Evolutionary conservation across 73 alveolate genomes (phyloP).

Genomic region (Urostyla sp.): DNA sequence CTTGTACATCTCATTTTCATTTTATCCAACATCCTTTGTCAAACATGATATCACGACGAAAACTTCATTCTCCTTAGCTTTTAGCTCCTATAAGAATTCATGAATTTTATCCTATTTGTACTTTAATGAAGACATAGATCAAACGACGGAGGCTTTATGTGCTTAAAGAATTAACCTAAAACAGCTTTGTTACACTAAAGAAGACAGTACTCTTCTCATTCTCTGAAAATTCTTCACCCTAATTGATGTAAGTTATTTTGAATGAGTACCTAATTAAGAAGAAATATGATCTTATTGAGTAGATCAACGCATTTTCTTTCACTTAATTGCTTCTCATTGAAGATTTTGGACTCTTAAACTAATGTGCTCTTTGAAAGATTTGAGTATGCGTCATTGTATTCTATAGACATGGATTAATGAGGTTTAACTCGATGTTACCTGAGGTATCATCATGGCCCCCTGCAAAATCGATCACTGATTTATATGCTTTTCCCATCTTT

Average conservation of each 20-base stretch:
- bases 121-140: constrained; percentile 66
- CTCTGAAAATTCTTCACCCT: constrained; percentile 83
- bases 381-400: constrained; percentile 65
- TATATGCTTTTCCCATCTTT: too few relatives aligned
- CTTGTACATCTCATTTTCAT: constrained; percentile 80
- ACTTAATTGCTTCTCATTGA: constrained; percentile 80
- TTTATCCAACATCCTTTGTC: constrained; percentile 80
- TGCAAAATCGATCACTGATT: too few relatives aligned
- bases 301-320: constrained; percentile 79
- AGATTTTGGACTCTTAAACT: constrained; percentile 70
- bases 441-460: too few relatives aligned
- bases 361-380: constrained; percentile 56
- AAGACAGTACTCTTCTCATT: constrained; percentile 78
- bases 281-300: constrained; percentile 73
- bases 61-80: constrained; percentile 85
- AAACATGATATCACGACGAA: constrained; percentile 87
- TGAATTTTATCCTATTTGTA: constrained; percentile 2
- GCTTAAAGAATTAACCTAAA: constrained; percentile 74
- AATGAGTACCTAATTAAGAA: constrained; percentile 63
- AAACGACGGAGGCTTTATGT: constrained; percentile 70
- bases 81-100: constrained; percentile 78
- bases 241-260: not conserved
- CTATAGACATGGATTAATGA: too few relatives aligned
- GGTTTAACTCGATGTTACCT: too few relatives aligned
- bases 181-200: constrained; percentile 81